These are phyloP conservation scores for Aspergillus sparsus DNA, from an alignment of 495 filamentous ascomycete species.

Conservation along the genomic window DNA sequence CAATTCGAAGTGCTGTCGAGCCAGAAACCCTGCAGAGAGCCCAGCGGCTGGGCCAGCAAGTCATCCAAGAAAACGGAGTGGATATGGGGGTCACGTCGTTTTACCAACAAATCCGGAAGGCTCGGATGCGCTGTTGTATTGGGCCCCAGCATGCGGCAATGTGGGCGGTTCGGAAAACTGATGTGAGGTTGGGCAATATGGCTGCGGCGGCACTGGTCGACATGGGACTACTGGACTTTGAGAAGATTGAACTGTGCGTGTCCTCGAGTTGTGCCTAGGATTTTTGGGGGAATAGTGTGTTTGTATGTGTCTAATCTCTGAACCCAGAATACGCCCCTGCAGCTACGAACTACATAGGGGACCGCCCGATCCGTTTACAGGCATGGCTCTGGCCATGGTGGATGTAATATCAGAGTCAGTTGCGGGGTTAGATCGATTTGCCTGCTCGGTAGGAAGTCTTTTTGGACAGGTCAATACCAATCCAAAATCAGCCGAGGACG, in stretches of 20 bases:
- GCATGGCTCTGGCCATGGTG: not conserved
- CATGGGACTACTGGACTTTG: not conserved
- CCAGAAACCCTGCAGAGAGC: not conserved
- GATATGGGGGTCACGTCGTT: constrained; percentile 2
- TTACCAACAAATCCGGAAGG: not conserved
- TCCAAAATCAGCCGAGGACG: not conserved
- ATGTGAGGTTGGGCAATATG: not conserved
- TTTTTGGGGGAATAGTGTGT: not conserved
- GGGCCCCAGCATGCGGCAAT: not conserved
- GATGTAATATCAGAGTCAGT: not conserved
- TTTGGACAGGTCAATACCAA: not conserved
- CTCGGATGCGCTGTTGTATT: constrained; percentile 3
- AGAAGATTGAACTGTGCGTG: constrained; percentile 3
- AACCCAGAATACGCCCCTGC: not conserved
- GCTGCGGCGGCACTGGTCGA: not conserved
- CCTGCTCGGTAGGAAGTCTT: not conserved
- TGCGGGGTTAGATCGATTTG: not conserved
- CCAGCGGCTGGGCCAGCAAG: not conserved
- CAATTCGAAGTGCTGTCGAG: constrained; percentile 47
- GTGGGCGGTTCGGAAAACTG: constrained; percentile 1
- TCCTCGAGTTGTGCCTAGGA: not conserved
- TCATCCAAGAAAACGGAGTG: constrained; percentile 1
- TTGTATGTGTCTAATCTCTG: not conserved
- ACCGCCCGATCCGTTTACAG: not conserved
- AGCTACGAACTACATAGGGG: not conserved